Evolutionary conservation across 1,284 basidiomycete species (phyloP), one percentile per base, ranked within the genome.

Genomic region (Baeospora myosura): DNA sequence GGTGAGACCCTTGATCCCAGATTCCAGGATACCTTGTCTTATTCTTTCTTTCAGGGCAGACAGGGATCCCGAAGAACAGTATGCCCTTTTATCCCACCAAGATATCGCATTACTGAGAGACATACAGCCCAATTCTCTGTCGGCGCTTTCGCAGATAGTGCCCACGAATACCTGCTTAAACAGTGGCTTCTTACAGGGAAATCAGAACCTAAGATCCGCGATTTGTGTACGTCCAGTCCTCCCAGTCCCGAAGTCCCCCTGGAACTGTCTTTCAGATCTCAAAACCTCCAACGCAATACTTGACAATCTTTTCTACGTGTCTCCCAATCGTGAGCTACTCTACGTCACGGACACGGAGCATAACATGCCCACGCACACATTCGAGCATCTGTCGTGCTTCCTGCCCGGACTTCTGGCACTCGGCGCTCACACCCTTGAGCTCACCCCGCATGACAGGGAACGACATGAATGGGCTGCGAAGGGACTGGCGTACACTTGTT

Each of bases 351-450:
- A 84, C 52, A 65, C 68, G 11, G 48, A 55, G 38, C 49, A 49
- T 26, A 57, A 51, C 21, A 50, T 51, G 12, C 69, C 73, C 8
- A 66, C 69, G 11, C 76, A 81, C 51, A 59, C 55, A 14, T 78
- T 87, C 42, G 85, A 88, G 50, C 85, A 88, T 52, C 66, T 88
- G 39, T 78, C 84, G 7, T 88, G 86, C 60, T 88, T 88, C 66
- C 67, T 87, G 37, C 81, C 83, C 0, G 86, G 83, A 12, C 60
- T 88, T n/a, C 67, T 88, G 43, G 82, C 84, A 1, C 70, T 88
- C 12, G 85, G 86, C 40, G 80, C 64, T 0, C 71, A 77, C 41
- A 72, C 72, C 1, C 68, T 87, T 40, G 74, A 40, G 12, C 20
- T 24, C 18, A 10, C 14, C n/a, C 38, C 38, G 4, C 10, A 16